Base-by-base conservation (phyloP, 2,329 filamentous ascomycete species). In the Fusarium sp. region DNA sequence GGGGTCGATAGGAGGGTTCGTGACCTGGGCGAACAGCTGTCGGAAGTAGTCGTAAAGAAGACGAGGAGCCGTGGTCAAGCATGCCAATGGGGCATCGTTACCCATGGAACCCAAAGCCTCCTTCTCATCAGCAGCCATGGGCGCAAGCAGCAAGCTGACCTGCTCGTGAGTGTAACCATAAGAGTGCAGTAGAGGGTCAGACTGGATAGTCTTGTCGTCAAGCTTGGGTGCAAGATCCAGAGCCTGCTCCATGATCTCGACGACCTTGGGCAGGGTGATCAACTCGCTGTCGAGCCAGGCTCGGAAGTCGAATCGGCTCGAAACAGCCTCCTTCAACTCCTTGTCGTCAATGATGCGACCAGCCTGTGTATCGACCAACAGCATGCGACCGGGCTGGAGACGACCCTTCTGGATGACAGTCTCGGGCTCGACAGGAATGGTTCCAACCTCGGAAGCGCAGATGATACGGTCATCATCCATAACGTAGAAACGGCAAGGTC, bases 71-170 rank as follows among this genome's bases (percentile, higher is more conserved):
- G 92, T 88, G n/a, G 95, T 92, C 78, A 98, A 86, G 80, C 94
- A 97, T 56, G 95, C 95, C 70, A 98, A 85, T 45, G 95, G 95
- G 46, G 93, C 93, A 84, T 98, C 95, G 78, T 98, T 98, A 75
- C 95, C 95, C 95, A 98, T 98, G 64, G 95, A 98, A 43, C 95
- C 95, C 57, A 98, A 87, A 45, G 95, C 95, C 81, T 98, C 95
- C 84, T 98, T 98, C 65, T 97, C 97, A 77, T 98, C 95, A 25
- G 94, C 94, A 62, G 94, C 95, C 95, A 98, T 98, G 12, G 95
- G 95, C 20, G 92, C 95, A 55, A 98, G 89, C 40, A 98, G 86
- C 78, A 98, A 83, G 80, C 92, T 95, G 80, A 98, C 92, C 82
- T 98, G 95, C 84, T 98, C 95, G 68, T 97, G 91, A 9, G 95